phyloP scores from a whole-genome alignment of 2,329 filamentous ascomycete species.

The Pseudocercospora vitis region DNA sequence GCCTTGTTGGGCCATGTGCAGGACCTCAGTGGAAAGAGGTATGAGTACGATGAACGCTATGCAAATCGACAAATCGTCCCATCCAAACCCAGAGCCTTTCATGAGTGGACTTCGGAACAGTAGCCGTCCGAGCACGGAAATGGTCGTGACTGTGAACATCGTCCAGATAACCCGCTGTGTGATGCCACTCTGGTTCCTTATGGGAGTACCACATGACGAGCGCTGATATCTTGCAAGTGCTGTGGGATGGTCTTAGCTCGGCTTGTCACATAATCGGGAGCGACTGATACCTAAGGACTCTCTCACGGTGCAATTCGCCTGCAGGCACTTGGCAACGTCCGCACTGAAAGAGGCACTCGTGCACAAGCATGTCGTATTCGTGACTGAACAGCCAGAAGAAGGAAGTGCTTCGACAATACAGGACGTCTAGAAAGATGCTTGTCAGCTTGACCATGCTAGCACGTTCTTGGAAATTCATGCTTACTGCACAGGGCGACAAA shows the following conservation, averaged over 20 bases:
- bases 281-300: constrained; percentile 10
- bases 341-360: not conserved
- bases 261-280: not conserved
- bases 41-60: constrained; percentile 9
- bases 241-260: not conserved
- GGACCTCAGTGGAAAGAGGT: constrained; percentile 2
- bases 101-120: constrained; percentile 11
- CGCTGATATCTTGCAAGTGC: constrained; percentile 8
- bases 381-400: constrained; percentile 18
- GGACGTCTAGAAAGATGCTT: constrained; percentile 5
- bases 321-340: constrained; percentile 9
- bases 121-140: constrained; percentile 6
- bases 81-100: constrained; percentile 7
- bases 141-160: constrained; percentile 6
- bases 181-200: not conserved
- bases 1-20: constrained; percentile 6
- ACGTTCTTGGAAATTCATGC: not conserved
- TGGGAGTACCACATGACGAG: constrained; percentile 10
- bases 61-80: constrained; percentile 10
- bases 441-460: not conserved
- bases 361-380: constrained; percentile 13
- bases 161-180: constrained; percentile 11
- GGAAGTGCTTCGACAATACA: constrained; percentile 11
- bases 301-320: constrained; percentile 11
- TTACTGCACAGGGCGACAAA: constrained; percentile 11